A percentile compares a stretch with the other conserved stretches of the same genome.
phyloP scores from a whole-genome alignment of 257 asterid genomes.

The Forsythia suspensa region DNA sequence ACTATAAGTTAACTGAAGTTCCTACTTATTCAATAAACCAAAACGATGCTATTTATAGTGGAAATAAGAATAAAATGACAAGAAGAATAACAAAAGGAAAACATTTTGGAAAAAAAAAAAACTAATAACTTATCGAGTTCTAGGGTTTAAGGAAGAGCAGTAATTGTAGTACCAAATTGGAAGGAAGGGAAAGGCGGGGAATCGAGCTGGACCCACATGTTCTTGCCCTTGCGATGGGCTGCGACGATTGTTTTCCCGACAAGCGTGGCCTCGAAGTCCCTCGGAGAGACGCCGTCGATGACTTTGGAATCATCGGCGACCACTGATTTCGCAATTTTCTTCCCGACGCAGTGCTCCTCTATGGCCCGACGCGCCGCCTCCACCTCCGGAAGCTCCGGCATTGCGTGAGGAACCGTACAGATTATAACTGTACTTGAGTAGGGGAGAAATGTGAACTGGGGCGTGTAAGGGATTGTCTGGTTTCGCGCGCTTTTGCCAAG shows the following conservation, averaged over 20 bases:
- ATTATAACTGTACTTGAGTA: neutral
- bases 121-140: neutral
- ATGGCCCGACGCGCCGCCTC: constrained; percentile 95
- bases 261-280: constrained; percentile 76
- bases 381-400: constrained; percentile 99
- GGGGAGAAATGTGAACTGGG: neutral
- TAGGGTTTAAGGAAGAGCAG: constrained; percentile 24
- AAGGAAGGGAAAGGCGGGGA: constrained; percentile 95
- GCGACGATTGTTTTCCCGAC: constrained; percentile 81
- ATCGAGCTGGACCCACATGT: constrained; percentile 95
- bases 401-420: constrained; percentile 22
- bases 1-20: neutral
- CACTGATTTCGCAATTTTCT: constrained; percentile 58
- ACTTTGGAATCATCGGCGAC: constrained; percentile 87
- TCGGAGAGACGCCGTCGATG: constrained; percentile 70
- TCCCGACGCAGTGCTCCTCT: constrained; percentile 79
- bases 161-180: constrained; percentile 69
- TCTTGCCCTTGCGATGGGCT: constrained; percentile 93
- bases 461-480: neutral
- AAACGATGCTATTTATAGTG: neutral
- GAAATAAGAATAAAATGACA: neutral
- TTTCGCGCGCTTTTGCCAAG: neutral
- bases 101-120: neutral
- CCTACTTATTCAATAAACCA: neutral
- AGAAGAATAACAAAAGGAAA: neutral